A percentile compares a stretch with the other conserved stretches of the same genome.
phyloP scores from a whole-genome alignment of 805 yeast species.

The Monosporozyma solicola region DNA sequence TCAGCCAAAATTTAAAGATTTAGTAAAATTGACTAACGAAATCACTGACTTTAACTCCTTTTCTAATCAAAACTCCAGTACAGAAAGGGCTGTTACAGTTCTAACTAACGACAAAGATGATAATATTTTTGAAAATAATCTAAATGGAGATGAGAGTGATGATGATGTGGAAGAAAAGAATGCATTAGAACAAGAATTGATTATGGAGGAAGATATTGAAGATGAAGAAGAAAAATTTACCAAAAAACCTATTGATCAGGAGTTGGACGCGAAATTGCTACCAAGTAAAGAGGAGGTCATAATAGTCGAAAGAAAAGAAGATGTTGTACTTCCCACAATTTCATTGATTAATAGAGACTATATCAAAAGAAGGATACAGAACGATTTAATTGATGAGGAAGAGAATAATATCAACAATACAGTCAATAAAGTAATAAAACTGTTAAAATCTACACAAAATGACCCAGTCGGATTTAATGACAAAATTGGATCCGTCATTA shows the following conservation, averaged over 20 bases:
- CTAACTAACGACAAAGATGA: slow-evolving; percentile 39
- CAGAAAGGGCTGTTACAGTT: slow-evolving; percentile 36
- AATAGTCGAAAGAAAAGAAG: not conserved
- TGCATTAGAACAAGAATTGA: slow-evolving; percentile 11
- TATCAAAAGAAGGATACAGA: slow-evolving; percentile 43
- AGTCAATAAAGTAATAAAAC: slow-evolving; percentile 33
- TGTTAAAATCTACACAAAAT: slow-evolving; percentile 33
- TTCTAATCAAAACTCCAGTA: slow-evolving; percentile 13
- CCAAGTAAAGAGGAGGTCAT: slow-evolving; percentile 9
- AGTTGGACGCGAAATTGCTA: not conserved
- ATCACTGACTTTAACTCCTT: slow-evolving; percentile 42
- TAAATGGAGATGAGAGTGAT: slow-evolving; percentile 19
- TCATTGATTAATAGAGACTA: slow-evolving; percentile 41
- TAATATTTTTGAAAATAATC: slow-evolving; percentile 18
- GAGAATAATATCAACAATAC: slow-evolving; percentile 34
- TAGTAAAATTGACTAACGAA: slow-evolving; percentile 36
- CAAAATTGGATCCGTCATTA: slow-evolving; percentile 37
- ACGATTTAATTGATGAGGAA: slow-evolving; percentile 14
- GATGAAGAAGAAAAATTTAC: slow-evolving; percentile 20
- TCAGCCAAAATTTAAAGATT: slow-evolving; percentile 35
- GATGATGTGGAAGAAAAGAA: slow-evolving; percentile 23
- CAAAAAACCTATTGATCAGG: slow-evolving; percentile 8
- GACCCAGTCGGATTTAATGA: slow-evolving; percentile 42
- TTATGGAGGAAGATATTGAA: slow-evolving; percentile 17
- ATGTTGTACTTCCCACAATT: slow-evolving; percentile 17